phyloP scores from a whole-genome alignment of 805 yeast species.

The Metschnikowia shivogae region DNA sequence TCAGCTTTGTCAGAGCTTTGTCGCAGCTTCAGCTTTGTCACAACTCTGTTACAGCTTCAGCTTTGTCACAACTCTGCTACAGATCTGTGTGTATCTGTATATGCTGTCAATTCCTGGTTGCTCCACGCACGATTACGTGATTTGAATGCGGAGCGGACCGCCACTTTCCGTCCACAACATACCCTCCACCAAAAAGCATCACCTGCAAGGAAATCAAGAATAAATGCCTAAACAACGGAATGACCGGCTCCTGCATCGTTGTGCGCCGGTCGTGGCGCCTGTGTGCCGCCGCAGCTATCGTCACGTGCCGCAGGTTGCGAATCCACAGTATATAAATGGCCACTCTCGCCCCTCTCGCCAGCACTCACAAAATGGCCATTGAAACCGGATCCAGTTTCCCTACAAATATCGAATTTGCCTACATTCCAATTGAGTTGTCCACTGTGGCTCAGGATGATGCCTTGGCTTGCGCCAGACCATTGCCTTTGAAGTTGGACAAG shows the following conservation, averaged over 20 bases:
- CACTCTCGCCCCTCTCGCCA: background rate
- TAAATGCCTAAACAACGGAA: too few species aligned
- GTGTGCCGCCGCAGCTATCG: background rate
- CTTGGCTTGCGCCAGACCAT: slow-evolving; percentile 35
- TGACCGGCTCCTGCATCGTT: too few species aligned
- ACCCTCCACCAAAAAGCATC: background rate
- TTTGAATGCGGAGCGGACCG: background rate
- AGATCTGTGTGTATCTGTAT: too few species aligned
- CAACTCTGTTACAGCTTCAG: too few species aligned
- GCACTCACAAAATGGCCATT: slow-evolving; percentile 13
- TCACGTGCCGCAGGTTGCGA: background rate
- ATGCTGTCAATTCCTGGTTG: background rate
- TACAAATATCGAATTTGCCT: slow-evolving; percentile 28
- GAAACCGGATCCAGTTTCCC: slow-evolving; percentile 34
- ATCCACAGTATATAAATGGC: background rate
- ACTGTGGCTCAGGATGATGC: slow-evolving; percentile 21
- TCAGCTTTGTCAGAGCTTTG: too few species aligned
- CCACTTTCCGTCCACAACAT: background rate
- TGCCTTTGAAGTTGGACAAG: slow-evolving; percentile 31
- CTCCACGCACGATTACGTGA: background rate
- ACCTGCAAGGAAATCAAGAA: too few species aligned
- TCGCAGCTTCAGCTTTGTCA: too few species aligned
- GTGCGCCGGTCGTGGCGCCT: too few species aligned
- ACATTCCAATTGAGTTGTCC: slow-evolving; percentile 35
- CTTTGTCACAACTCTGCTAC: too few species aligned